phyloP scores from a whole-genome alignment of 2,329 filamentous ascomycete genomes.

The Penicillium sp. region DNA sequence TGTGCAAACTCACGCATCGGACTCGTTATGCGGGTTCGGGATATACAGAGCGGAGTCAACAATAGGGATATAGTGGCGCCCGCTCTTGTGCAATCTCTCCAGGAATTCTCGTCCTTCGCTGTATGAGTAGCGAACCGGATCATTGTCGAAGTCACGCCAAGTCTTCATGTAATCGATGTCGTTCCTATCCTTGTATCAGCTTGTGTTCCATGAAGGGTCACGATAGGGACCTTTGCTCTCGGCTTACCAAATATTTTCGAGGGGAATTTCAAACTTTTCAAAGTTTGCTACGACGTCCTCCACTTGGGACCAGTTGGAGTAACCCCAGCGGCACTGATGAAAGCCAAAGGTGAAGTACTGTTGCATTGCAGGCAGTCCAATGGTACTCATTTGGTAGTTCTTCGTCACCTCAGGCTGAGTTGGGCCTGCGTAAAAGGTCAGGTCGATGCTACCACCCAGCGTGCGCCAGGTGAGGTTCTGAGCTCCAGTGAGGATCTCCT shows the following conservation, averaged over 20 bases:
- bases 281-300: slow-evolving; percentile 55
- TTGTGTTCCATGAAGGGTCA: background rate
- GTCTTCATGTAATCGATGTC: slow-evolving; percentile 58
- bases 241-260: slow-evolving; percentile 48
- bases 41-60: slow-evolving; percentile 64
- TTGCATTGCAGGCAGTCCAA: slow-evolving; percentile 71
- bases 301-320: slow-evolving; percentile 65
- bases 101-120: slow-evolving; percentile 51
- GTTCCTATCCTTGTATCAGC: slow-evolving; percentile 13
- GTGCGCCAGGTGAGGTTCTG: slow-evolving; percentile 67
- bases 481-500: slow-evolving; percentile 64
- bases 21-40: slow-evolving; percentile 64
- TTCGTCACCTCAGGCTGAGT: slow-evolving; percentile 63
- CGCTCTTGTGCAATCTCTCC: slow-evolving; percentile 48
- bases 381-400: slow-evolving; percentile 63
- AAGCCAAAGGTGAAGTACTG: slow-evolving; percentile 78
- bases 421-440: slow-evolving; percentile 75
- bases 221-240: background rate
- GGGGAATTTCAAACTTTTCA: slow-evolving; percentile 53
- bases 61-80: slow-evolving; percentile 58
- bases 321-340: slow-evolving; percentile 82
- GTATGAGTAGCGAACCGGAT: slow-evolving; percentile 50
- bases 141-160: slow-evolving; percentile 57
- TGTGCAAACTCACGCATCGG: slow-evolving; percentile 54
- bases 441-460: slow-evolving; percentile 70